These are phyloP conservation scores for Leishmania aethiopica DNA, from an alignment of 208 protist species.

Conservation along the genomic window DNA sequence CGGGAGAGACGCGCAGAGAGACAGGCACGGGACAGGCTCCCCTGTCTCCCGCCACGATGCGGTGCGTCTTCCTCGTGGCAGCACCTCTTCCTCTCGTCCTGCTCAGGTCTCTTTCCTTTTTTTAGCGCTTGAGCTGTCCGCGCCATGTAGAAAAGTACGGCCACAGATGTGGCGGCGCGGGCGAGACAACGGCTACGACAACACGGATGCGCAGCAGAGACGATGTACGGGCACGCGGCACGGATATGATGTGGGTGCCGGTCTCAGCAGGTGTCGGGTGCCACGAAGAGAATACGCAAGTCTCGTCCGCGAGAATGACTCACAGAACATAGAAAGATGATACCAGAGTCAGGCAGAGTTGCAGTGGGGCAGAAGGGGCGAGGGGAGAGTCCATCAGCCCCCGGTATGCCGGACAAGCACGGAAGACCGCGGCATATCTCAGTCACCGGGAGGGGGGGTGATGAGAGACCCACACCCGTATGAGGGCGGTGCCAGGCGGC, in stretches of 20 bases:
- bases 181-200: not conserved
- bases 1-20: not conserved
- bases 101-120: not conserved
- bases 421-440: not conserved
- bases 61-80: not conserved
- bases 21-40: not conserved
- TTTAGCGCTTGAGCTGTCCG: not conserved
- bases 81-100: not conserved
- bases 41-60: not conserved
- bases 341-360: not conserved
- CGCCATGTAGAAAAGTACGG: not conserved
- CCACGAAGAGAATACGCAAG: not conserved
- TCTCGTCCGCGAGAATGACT: not conserved
- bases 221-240: not conserved
- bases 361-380: not conserved
- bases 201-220: not conserved
- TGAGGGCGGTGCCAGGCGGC: not conserved
- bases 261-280: not conserved
- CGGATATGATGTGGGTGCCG: not conserved
- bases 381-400: not conserved
- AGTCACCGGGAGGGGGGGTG: too few species aligned
- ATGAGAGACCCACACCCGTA: not conserved
- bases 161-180: not conserved
- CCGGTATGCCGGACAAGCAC: not conserved
- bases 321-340: not conserved